Base-by-base conservation (phyloP, 805 yeast genomes). In the Wickerhamiella lipophila region DNA sequence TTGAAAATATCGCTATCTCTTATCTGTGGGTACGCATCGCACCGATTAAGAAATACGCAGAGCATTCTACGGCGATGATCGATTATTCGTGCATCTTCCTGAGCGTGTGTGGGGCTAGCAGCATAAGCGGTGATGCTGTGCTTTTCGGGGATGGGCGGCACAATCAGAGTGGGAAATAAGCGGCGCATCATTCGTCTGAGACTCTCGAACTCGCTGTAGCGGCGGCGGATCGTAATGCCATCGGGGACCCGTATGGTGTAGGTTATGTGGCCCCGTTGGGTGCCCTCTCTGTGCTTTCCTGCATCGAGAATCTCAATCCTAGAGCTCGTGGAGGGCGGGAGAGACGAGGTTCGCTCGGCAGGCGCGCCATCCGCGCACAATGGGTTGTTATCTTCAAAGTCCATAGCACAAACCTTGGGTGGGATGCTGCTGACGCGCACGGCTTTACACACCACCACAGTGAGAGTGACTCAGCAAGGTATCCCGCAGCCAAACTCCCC, bases 111-210 rank as follows among this genome's bases (percentile, higher is more conserved):
- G 21, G 73, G 72, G 23, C 68, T 63, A 6, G 67, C 66, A 7
- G 73, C 74, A 51, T 69, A 69, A 42, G 70, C 73, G 22, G 69
- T 56, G 54, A 83, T 61, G 13, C 83, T 72, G 62, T 83, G 89
- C 61, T 83, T 83, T 63, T 80, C 83, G 0, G 98, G 98, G 8
- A 92, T 89, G 1, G 97, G 96, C 6, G 98, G 98, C 4, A 92
- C 77, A 2, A 92, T 74, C 3, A 79, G 61, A 2, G 92, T 77
- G 2, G 98, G 96, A 54, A 82, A 81, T 34, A 84, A 66, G 56
- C 81, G 78, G 2, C 78, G 69, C 19, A 92, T 68, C 3, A 82
- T 73, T 36, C 77, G 80, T 52, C 96, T 71, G 41, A 92, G 70
- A 45, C 83, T 77, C 59, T 85, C 96, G 62, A 92, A 92, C 62